Percentiles rank a stretch among this genome's conserved stretches.
Evolutionary conservation across 768 basidiomycete species (phyloP).

Genomic region (Gymnopilus junonius): DNA sequence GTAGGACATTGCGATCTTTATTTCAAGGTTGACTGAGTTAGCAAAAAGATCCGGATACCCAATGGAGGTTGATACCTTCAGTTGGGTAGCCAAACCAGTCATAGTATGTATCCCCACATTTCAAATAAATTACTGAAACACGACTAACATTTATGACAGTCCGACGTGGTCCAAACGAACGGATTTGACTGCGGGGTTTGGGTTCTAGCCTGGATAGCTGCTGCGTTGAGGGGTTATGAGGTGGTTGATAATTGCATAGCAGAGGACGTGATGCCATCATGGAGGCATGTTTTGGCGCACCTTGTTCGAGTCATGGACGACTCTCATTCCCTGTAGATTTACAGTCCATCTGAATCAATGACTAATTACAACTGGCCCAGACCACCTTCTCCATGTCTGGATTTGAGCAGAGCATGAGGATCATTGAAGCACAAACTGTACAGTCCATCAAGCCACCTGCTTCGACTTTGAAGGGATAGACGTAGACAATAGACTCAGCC

Average conservation of each 20-base stretch:
- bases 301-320: neutral
- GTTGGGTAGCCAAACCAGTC: neutral
- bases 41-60: neutral
- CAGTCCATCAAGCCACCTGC: neutral
- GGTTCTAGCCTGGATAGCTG: conserved; percentile 8
- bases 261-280: neutral
- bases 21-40: neutral
- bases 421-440: neutral
- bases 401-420: too few species aligned
- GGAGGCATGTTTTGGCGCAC: neutral
- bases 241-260: neutral
- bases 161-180: neutral
- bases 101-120: neutral
- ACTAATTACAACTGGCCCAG: too few species aligned
- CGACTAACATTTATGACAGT: neutral
- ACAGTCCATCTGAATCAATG: too few species aligned
- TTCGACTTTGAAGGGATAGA: too few species aligned
- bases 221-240: neutral
- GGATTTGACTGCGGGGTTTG: neutral
- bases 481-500: too few species aligned
- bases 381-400: too few species aligned
- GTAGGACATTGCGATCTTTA: neutral
- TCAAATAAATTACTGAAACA: too few species aligned
- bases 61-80: neutral
- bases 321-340: too few species aligned